Evolutionary conservation across 169 alveolate genomes (phyloP).

Genomic region (Plasmodium knowlesi): DNA sequence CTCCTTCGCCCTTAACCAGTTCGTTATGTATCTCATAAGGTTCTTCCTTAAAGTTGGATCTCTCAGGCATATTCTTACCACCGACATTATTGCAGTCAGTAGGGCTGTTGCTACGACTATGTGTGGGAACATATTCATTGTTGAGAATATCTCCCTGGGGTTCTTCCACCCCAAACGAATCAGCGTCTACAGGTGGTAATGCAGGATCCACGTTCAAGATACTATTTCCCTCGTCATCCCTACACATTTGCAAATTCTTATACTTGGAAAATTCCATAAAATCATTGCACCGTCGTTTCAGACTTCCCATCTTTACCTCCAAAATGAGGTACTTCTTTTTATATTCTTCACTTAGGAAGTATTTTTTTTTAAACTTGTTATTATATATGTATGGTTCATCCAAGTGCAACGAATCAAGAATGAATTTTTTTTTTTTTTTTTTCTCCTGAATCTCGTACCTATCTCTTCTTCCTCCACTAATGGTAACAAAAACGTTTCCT

Average conservation of each 20-base stretch:
- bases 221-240: background rate
- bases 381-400: slow-evolving; percentile 16
- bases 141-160: background rate
- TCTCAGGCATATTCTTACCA: background rate
- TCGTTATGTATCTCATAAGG: background rate
- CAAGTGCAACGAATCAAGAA: slow-evolving; percentile 45
- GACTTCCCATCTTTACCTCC: slow-evolving; percentile 30
- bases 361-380: slow-evolving; percentile 20
- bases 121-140: background rate
- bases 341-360: slow-evolving; percentile 17
- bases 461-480: slow-evolving; percentile 12
- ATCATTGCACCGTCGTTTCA: background rate
- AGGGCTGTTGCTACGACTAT: background rate
- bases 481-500: background rate
- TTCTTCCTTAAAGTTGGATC: background rate
- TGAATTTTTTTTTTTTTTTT: slow-evolving; percentile 42
- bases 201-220: background rate
- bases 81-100: too few species aligned
- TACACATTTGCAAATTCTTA: background rate
- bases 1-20: background rate
- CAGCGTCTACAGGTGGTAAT: background rate
- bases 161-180: background rate
- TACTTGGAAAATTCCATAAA: slow-evolving; percentile 24
- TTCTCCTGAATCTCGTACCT: background rate
- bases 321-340: slow-evolving; percentile 48